These are phyloP conservation scores for Leptographium lundbergii DNA, from an alignment of 2,329 filamentous ascomycete genomes.

Conservation along the genomic window DNA sequence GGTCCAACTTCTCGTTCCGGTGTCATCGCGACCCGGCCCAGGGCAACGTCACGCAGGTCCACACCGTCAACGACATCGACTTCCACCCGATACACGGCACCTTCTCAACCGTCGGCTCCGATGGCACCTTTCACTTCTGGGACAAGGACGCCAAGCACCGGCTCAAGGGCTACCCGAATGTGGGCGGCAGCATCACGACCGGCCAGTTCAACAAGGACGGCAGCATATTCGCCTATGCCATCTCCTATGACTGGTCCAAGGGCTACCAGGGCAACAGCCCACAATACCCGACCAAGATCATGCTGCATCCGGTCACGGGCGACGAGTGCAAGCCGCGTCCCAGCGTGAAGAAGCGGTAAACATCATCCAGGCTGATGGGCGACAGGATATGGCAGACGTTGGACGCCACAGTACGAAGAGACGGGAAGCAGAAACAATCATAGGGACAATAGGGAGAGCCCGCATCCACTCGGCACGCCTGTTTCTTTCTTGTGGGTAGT, in stretches of 20 bases:
- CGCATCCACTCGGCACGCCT: neutral
- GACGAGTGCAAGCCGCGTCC: slow-evolving; percentile 53
- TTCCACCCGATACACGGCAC: slow-evolving; percentile 96
- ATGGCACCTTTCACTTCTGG: slow-evolving; percentile 96
- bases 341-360: slow-evolving; percentile 45
- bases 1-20: slow-evolving; percentile 97
- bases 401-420: neutral
- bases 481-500: neutral
- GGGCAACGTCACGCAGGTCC: slow-evolving; percentile 74
- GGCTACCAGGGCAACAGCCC: slow-evolving; percentile 77
- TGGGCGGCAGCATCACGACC: slow-evolving; percentile 76
- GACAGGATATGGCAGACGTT: neutral
- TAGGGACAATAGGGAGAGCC: neutral
- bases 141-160: slow-evolving; percentile 86
- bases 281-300: slow-evolving; percentile 64
- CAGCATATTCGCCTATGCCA: slow-evolving; percentile 73
- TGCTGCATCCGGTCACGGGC: slow-evolving; percentile 62
- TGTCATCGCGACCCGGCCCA: slow-evolving; percentile 79
- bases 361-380: neutral
- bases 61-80: slow-evolving; percentile 91
- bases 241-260: slow-evolving; percentile 98
- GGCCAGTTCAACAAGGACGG: slow-evolving; percentile 87
- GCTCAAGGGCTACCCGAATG: slow-evolving; percentile 75
- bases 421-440: neutral
- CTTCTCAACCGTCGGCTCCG: slow-evolving; percentile 92